phyloP scores from a whole-genome alignment of 768 basidiomycete genomes.

The Tricholoma flavovirens region DNA sequence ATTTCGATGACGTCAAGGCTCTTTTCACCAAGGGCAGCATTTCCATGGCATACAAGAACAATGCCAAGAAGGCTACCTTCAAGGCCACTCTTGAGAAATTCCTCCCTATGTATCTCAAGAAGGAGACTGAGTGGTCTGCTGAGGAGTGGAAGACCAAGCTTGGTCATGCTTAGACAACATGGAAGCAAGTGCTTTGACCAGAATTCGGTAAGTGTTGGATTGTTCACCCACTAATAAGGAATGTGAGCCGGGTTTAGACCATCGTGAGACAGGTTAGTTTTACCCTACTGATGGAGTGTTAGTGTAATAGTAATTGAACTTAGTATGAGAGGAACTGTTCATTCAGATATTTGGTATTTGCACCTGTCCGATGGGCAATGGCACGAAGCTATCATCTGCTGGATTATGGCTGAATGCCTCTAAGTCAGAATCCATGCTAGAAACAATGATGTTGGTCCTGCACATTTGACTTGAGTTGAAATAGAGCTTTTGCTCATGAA shows the following conservation, averaged over 20 bases:
- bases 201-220: constrained; percentile 28
- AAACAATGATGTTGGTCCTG: constrained; percentile 67
- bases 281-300: constrained; percentile 77
- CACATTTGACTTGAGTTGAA: constrained; percentile 57
- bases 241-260: constrained; percentile 74
- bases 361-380: constrained; percentile 75
- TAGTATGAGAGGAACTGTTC: constrained; percentile 81
- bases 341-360: constrained; percentile 83
- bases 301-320: constrained; percentile 73
- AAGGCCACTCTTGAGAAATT: too few species aligned
- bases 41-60: too few species aligned
- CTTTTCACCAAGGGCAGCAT: too few species aligned
- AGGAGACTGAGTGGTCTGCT: too few species aligned
- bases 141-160: too few species aligned
- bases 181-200: too few species aligned
- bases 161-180: too few species aligned
- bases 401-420: constrained; percentile 84
- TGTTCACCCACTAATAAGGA: constrained; percentile 4
- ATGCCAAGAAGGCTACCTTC: too few species aligned
- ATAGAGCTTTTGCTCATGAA: constrained; percentile 66
- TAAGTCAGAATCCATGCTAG: constrained; percentile 79
- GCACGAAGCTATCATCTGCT: constrained; percentile 76
- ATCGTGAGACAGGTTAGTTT: constrained; percentile 84
- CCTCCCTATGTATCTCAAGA: too few species aligned
- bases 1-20: too few species aligned